These are phyloP conservation scores for Hyphodiscus sp. DNA, from an alignment of 2,329 filamentous ascomycete genomes.

Conservation along the genomic window DNA sequence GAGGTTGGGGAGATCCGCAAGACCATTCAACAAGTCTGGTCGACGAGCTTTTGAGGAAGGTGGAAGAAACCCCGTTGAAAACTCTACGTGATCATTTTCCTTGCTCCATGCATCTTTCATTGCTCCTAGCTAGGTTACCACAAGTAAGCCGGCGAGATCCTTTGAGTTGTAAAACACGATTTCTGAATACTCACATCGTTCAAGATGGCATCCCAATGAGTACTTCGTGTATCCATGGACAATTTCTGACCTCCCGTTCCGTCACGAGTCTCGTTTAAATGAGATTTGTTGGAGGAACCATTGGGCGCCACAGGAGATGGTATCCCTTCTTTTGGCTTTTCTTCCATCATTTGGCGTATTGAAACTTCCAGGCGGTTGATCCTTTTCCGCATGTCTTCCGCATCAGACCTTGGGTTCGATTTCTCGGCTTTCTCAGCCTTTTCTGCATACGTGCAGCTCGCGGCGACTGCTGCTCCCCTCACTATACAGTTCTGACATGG, in stretches of 20 bases:
- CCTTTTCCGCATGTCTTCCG: conserved; percentile 45
- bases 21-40: conserved; percentile 27
- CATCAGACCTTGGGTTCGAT: conserved; percentile 9
- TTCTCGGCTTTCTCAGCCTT: conserved; percentile 34
- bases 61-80: conserved; percentile 25
- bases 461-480: conserved; percentile 35
- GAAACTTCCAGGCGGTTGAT: conserved; percentile 49
- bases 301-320: background rate
- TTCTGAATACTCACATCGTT: conserved; percentile 42
- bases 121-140: conserved; percentile 12
- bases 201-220: conserved; percentile 52
- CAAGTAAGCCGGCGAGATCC: background rate
- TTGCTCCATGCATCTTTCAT: conserved; percentile 26
- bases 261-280: background rate
- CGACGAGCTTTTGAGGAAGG: conserved; percentile 8
- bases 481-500: conserved; percentile 48
- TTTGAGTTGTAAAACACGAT: background rate
- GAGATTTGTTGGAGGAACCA: background rate
- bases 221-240: conserved; percentile 35
- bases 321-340: background rate
- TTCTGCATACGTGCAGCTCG: conserved; percentile 44
- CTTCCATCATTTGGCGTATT: conserved; percentile 44
- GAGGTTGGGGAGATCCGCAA: conserved; percentile 34
- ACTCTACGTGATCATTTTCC: conserved; percentile 32
- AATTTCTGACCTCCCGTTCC: conserved; percentile 13